Base-by-base conservation (phyloP, 2,329 filamentous ascomycete species). In the Fusarium nanum region DNA sequence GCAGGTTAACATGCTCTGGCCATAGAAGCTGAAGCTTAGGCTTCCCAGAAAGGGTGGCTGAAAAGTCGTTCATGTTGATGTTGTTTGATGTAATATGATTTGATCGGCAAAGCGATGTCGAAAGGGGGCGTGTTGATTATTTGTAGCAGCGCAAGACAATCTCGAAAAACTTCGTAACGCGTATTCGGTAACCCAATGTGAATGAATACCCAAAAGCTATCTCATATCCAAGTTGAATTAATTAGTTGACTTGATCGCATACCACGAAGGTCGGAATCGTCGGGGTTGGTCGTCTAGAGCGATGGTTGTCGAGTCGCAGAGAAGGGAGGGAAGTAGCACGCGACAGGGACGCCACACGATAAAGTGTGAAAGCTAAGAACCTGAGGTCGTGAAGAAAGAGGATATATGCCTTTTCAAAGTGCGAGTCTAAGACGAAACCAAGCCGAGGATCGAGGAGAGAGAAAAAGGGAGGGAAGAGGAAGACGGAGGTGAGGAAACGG, bases 1-100 rank as follows among this genome's bases (percentile, higher is more conserved):
- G 80, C 53, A 83, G 73, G 70, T 81, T 82, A 49, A 83, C 71
- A 47, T 81, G 80, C 48, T 81, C 80, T 32, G 80, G 80, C 75
- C 80, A 80, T 14, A 81, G 75, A 37, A 80, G 78, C 50, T 81
- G 80, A 22, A 81, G 77, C 73, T 81, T 79, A 53, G 81, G 79
- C 76, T 83, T 83, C 67, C 79, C 78, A 65, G 80, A 77, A 13
- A 79, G 65, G 49, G 81, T 73, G 41, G 76, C 78, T 59, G 78
- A 62, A 47, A 81, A 73, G 71, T 82, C 80, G 71, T 80, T 80
- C 81, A 83, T 83, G 60, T 56, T 78, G 67, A 45, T 23, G 60
- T 68, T 30, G 41, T 40, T 63, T 16, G 45, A 44, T 64, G 58
- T 59, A n/a, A n/a, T 37, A 37, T n/a, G 10, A 37, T 59, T 54